These are phyloP conservation scores for Pseudogymnoascus destructans DNA, from an alignment of 2,329 filamentous ascomycete species.

Conservation along the genomic window DNA sequence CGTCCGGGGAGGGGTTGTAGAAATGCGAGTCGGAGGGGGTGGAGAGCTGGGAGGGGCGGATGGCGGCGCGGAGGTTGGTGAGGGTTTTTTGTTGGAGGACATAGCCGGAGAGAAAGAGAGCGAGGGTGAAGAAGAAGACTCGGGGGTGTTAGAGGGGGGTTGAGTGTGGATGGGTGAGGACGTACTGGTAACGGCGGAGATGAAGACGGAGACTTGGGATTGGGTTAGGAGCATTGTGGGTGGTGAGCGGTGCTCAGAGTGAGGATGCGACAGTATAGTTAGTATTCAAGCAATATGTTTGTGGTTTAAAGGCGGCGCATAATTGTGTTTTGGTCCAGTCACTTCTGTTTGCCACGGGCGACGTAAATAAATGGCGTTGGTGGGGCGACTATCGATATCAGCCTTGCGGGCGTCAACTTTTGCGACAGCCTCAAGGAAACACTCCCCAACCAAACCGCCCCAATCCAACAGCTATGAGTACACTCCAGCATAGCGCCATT, in stretches of 20 bases:
- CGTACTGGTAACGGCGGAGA: slow-evolving; percentile 51
- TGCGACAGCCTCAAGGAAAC: slow-evolving; percentile 5
- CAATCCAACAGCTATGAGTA: slow-evolving; percentile 12
- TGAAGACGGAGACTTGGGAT: slow-evolving; percentile 54
- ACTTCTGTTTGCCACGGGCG: background rate
- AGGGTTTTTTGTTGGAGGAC: slow-evolving; percentile 78
- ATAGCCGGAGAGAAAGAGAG: slow-evolving; percentile 81
- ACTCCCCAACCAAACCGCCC: slow-evolving; percentile 7
- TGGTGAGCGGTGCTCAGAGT: background rate
- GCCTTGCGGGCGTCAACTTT: slow-evolving; percentile 14
- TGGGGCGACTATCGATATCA: slow-evolving; percentile 33
- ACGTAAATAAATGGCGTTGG: slow-evolving; percentile 24
- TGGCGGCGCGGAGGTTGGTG: slow-evolving; percentile 59
- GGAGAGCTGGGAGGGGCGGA: slow-evolving; percentile 40
- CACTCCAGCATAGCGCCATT: background rate
- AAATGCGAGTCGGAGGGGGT: slow-evolving; percentile 66
- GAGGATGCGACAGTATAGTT: background rate
- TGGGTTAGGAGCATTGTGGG: slow-evolving; percentile 45
- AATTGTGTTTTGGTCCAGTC: background rate
- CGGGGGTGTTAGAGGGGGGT: slow-evolving; percentile 11
- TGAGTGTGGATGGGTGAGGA: slow-evolving; percentile 14
- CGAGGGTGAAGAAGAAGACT: slow-evolving; percentile 66
- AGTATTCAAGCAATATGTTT: background rate
- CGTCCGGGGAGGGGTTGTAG: slow-evolving; percentile 27
- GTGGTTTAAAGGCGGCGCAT: background rate